A percentile compares a stretch with the other conserved stretches of the same genome.
Conservation (phyloP, 768 basidiomycete species). For the Trametes elegans region DNA sequence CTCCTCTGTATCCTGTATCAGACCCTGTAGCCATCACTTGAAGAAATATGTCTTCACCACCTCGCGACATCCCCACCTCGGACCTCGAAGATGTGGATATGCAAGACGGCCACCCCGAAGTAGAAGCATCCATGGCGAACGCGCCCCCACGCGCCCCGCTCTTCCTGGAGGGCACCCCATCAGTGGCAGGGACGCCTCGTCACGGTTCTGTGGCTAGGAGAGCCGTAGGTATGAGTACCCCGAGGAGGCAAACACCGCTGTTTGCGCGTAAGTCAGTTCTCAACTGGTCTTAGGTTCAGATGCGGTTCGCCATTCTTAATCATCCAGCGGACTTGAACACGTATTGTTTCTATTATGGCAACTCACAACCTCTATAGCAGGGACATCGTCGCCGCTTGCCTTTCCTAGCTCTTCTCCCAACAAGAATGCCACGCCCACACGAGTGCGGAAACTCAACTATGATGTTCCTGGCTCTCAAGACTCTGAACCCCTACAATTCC, state of each 20-base stretch:
- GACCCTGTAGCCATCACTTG: slow-evolving; percentile 23
- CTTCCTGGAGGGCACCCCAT: slow-evolving; percentile 32
- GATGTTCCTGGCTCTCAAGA: slow-evolving; percentile 28
- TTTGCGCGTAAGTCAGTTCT: slow-evolving; percentile 29
- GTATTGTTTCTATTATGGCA: too few species aligned
- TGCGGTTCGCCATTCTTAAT: not conserved
- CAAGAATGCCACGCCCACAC: slow-evolving; percentile 33
- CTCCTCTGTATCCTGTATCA: not conserved
- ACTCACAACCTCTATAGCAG: slow-evolving; percentile 35
- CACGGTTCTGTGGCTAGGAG: slow-evolving; percentile 26
- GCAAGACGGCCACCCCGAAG: slow-evolving; percentile 20
- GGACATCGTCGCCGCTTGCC: slow-evolving; percentile 61
- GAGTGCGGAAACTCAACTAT: slow-evolving; percentile 17
- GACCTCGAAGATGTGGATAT: slow-evolving; percentile 31
- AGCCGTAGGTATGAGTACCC: slow-evolving; percentile 29
- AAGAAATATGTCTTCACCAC: slow-evolving; percentile 25
- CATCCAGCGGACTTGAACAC: too few species aligned
- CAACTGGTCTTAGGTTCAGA: not conserved
- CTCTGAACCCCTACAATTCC: slow-evolving; percentile 70
- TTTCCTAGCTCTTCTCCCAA: slow-evolving; percentile 64
- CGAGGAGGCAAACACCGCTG: slow-evolving; percentile 25
- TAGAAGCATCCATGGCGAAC: slow-evolving; percentile 25
- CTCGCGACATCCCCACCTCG: slow-evolving; percentile 29
- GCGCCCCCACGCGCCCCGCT: slow-evolving; percentile 30
- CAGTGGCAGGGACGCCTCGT: slow-evolving; percentile 27